These are phyloP conservation scores for Aspergillus sclerotiicarbonarius DNA, from an alignment of 495 filamentous ascomycete genomes.

Conservation along the genomic window DNA sequence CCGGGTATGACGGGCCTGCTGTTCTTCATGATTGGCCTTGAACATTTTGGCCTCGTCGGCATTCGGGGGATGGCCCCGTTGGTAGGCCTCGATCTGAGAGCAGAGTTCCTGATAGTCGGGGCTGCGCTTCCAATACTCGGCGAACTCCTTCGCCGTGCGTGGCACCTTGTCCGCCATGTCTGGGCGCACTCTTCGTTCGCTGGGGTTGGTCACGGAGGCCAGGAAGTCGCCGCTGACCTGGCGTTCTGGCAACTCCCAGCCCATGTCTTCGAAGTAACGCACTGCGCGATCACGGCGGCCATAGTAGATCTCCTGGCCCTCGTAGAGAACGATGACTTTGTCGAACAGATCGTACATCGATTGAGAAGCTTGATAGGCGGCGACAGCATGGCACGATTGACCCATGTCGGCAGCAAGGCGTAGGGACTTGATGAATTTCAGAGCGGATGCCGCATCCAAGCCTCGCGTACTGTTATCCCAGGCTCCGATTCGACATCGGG, in stretches of 20 bases:
- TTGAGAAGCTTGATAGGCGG: conserved; percentile 79
- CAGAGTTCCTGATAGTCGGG: conserved; percentile 45
- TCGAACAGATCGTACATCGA: conserved; percentile 71
- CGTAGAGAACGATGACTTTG: conserved; percentile 58
- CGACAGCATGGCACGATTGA: conserved; percentile 73
- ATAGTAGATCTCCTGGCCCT: conserved; percentile 63
- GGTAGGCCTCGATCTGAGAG: conserved; percentile 44
- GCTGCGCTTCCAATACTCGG: conserved; percentile 54
- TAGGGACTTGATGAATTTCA: conserved; percentile 66
- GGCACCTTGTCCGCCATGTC: conserved; percentile 65
- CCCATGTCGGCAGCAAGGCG: conserved; percentile 71
- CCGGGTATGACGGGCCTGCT: conserved; percentile 34
- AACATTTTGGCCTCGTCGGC: conserved; percentile 26
- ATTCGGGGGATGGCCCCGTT: conserved; percentile 19
- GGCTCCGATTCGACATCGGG: conserved; percentile 65
- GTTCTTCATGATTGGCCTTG: conserved; percentile 22
- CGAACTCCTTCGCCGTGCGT: conserved; percentile 66
- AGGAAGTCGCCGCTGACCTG: conserved; percentile 68
- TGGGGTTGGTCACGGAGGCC: conserved; percentile 65
- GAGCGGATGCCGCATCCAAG: conserved; percentile 77
- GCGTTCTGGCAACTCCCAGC: conserved; percentile 48
- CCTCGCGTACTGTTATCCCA: conserved; percentile 89
- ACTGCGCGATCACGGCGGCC: conserved; percentile 55
- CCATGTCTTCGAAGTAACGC: conserved; percentile 58
- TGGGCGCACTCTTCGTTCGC: conserved; percentile 54